phyloP scores from a whole-genome alignment of 2,329 filamentous ascomycete genomes.

The Hymenoscyphus occultus region DNA sequence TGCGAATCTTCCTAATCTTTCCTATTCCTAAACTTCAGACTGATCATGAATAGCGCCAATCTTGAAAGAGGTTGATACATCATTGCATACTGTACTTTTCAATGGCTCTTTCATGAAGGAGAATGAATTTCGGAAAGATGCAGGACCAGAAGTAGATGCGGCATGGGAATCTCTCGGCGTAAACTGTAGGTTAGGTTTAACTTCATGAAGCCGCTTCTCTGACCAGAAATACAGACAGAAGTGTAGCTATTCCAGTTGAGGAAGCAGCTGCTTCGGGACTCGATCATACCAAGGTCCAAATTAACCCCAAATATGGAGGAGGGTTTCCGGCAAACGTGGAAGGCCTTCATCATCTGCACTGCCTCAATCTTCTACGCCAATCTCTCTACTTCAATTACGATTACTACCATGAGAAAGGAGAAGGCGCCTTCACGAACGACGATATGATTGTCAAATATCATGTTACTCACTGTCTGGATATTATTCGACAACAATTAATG shows the following conservation, averaged over 20 bases:
- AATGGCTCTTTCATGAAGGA: conserved; percentile 53
- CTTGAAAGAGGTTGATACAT: conserved; percentile 41
- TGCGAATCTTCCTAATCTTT: not conserved
- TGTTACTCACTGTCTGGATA: conserved; percentile 54
- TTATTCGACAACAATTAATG: conserved; percentile 54
- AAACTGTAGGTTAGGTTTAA: conserved; percentile 39
- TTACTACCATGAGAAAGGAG: conserved; percentile 45
- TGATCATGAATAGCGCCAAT: conserved; percentile 34
- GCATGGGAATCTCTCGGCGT: conserved; percentile 51
- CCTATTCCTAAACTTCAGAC: conserved; percentile 3
- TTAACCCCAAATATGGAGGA: conserved; percentile 49
- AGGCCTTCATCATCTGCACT: conserved; percentile 49
- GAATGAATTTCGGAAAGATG: conserved; percentile 48
- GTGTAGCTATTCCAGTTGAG: conserved; percentile 41
- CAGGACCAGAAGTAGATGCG: conserved; percentile 48
- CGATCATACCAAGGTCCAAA: conserved; percentile 47
- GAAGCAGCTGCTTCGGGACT: conserved; percentile 45
- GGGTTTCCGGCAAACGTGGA: conserved; percentile 49
- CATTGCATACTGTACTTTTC: conserved; percentile 43
- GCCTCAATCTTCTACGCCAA: conserved; percentile 53
- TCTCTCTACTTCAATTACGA: conserved; percentile 51
- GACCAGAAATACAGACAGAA: conserved; percentile 35
- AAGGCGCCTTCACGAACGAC: conserved; percentile 49
- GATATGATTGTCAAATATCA: conserved; percentile 49
- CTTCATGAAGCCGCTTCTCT: not conserved